A percentile compares a stretch with the other conserved stretches of the same genome.
phyloP scores from a whole-genome alignment of 345 rosid genomes.

The Anastatica hierochuntica region DNA sequence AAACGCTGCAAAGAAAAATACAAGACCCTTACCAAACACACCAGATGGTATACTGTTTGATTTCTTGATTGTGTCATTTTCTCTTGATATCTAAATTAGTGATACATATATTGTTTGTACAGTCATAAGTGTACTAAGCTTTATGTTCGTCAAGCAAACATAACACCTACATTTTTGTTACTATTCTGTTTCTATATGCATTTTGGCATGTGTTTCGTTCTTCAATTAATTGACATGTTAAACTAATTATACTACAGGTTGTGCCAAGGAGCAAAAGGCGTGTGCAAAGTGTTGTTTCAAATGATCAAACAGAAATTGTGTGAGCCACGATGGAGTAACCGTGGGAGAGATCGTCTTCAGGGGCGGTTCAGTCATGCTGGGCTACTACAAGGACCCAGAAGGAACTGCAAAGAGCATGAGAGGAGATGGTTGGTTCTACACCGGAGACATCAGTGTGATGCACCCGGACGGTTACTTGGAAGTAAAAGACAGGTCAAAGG shows the following conservation, averaged over 20 bases:
- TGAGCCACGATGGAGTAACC: slow-evolving; percentile 37
- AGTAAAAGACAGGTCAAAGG: slow-evolving; percentile 52
- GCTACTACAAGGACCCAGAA: slow-evolving; percentile 48
- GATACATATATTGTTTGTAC: not conserved
- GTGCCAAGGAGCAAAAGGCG: slow-evolving; percentile 89
- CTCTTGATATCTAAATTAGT: no score
- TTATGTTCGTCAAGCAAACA: slow-evolving; percentile 93
- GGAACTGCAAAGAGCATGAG: slow-evolving; percentile 34
- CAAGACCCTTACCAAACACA: slow-evolving; percentile 62
- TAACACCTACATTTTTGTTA: slow-evolving; percentile 22
- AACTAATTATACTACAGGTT: slow-evolving; percentile 52
- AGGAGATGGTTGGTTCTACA: no score
- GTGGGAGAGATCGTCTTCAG: slow-evolving; percentile 45
- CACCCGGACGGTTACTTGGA: slow-evolving; percentile 54
- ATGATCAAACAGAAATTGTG: no score
- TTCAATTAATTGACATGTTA: no score
- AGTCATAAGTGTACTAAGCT: slow-evolving; percentile 47
- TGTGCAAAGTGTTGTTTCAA: slow-evolving; percentile 85
- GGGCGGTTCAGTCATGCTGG: slow-evolving; percentile 48
- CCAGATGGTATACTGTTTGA: slow-evolving; percentile 58
- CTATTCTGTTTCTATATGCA: no score
- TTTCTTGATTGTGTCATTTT: not conserved
- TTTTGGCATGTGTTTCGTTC: no score
- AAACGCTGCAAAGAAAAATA: slow-evolving; percentile 89
- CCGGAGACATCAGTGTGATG: slow-evolving; percentile 50